Evolutionary conservation across 1,284 basidiomycete genomes (phyloP).

Genomic region (Entoloma clypeatum): DNA sequence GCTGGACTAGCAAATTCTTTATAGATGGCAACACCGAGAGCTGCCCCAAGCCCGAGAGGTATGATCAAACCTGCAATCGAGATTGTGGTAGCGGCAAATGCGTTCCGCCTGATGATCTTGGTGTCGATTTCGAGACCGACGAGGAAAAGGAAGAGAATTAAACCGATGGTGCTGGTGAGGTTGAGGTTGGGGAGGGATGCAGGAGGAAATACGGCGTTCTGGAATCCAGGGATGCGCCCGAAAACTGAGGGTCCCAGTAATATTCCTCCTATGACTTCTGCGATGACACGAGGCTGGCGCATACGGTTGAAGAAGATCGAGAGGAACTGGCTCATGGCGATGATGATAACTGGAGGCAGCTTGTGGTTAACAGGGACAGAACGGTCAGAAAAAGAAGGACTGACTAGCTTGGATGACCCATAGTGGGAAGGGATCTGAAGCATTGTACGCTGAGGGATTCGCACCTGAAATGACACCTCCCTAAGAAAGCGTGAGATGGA

Average conservation of each 20-base stretch:
- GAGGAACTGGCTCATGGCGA: conserved; percentile 71
- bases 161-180: conserved; percentile 83
- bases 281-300: conserved; percentile 83
- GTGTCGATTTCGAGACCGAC: conserved; percentile 88
- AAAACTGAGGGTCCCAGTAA: conserved; percentile 74
- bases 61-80: conserved; percentile 67
- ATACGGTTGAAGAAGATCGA: conserved; percentile 60
- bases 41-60: conserved; percentile 84
- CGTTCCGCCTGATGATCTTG: conserved; percentile 62
- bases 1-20: conserved; percentile 63
- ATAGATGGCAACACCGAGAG: conserved; percentile 82
- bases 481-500: conserved; percentile 26
- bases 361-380: conserved; percentile 12
- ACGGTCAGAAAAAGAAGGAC: conserved; percentile 18
- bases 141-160: conserved; percentile 87
- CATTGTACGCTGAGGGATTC: conserved; percentile 61
- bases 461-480: conserved; percentile 62
- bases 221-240: conserved; percentile 75
- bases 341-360: conserved; percentile 55
- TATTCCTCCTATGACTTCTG: conserved; percentile 85
- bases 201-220: conserved; percentile 70
- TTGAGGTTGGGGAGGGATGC: conserved; percentile 70
- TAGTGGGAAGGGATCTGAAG: conserved; percentile 67
- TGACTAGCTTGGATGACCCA: conserved; percentile 80
- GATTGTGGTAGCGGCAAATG: conserved; percentile 48